Base-by-base conservation (phyloP, 73 alveolate species). In the Halteria grandinella region DNA sequence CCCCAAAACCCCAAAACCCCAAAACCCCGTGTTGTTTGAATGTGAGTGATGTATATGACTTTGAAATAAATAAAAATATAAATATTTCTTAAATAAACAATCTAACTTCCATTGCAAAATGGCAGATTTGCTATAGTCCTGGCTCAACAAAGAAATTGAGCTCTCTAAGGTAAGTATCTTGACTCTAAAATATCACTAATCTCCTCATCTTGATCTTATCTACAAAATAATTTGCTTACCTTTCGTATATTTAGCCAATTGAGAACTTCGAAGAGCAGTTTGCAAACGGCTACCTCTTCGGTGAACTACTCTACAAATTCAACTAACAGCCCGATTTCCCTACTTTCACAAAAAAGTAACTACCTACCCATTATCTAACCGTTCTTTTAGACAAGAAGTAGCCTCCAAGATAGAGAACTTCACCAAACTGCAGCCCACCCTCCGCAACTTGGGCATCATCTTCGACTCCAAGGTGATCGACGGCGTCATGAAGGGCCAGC, bases 241-340 rank as follows among this genome's bases (percentile, higher is more conserved):
- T n/a, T n/a, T n/a, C n/a, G n/a, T n/a, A n/a, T n/a, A 17, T 17
- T n/a, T 21, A 91, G 87, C 87, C 92, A 66, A 96, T 96, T 17
- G 86, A 90, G 28, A 93, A 95, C 53, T 93, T 96, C 81, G 99
- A 96, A 85, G 79, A 94, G 54, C 98, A 96, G 83, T 96, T 96
- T 75, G 83, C 96, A 10, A 96, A 96, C 60, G 99, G 99, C 25
- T 96, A 92, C 88, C 88, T 94, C 24, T 88, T 96, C 45, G 99
- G 99, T 12, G 99, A 94, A 59, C 93, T 96, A 8, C 94, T 96
- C 52, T 91, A 93, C 58, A 94, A 94, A 83, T 96, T 92, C 80
- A 96, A 94, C 55, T 92, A 96, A 77, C 74, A 90, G 79, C 86
- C 95, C 49, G 90, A 96, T 69, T 90, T 96, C 70, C 76, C 82